Evolutionary conservation across 2,329 filamentous ascomycete species (phyloP).

Genomic region (Pseudogymnoascus sp.): DNA sequence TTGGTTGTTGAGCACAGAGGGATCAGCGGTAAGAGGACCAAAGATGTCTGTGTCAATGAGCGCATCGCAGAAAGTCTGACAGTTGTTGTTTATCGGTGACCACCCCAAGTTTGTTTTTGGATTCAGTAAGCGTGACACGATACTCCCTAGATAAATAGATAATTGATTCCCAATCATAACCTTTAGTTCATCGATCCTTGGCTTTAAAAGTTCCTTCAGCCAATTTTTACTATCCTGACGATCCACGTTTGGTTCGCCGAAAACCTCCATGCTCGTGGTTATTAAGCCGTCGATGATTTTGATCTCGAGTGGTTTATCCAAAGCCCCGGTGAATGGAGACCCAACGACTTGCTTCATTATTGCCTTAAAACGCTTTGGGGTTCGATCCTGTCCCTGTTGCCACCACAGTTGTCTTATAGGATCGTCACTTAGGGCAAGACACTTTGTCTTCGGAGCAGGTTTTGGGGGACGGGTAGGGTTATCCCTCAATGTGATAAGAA

Average conservation of each 20-base stretch:
- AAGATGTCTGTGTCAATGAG: conserved; percentile 25
- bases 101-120: conserved; percentile 23
- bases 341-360: not conserved
- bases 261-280: conserved; percentile 18
- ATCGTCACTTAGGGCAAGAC: not conserved
- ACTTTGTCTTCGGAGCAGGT: not conserved
- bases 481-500: not conserved
- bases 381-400: not conserved
- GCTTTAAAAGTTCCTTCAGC: not conserved
- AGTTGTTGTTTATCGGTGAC: conserved; percentile 30
- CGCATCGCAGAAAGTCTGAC: conserved; percentile 32
- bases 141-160: not conserved
- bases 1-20: not conserved
- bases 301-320: not conserved
- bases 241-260: conserved; percentile 25
- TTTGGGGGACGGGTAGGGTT: not conserved
- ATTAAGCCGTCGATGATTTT: conserved; percentile 28
- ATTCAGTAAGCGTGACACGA: not conserved
- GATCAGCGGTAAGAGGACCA: conserved; percentile 22
- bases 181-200: not conserved
- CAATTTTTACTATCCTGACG: not conserved
- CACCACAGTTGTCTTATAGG: not conserved
- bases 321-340: not conserved
- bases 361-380: not conserved
- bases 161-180: not conserved